These are phyloP conservation scores for Amylocystis lapponica DNA, from an alignment of 768 basidiomycete species.

Conservation along the genomic window DNA sequence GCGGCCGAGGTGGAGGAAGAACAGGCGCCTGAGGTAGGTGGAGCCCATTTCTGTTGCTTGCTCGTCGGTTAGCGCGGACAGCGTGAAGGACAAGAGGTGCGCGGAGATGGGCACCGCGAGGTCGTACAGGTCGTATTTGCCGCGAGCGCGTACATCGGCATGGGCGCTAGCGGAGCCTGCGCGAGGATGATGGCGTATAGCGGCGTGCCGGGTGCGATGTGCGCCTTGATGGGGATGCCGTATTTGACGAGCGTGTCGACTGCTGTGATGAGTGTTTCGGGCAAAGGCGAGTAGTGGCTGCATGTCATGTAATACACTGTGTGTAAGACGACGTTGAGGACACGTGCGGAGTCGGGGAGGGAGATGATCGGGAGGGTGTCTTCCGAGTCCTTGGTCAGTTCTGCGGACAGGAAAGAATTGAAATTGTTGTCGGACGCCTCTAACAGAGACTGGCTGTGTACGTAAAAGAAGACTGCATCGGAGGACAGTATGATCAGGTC, in stretches of 20 bases:
- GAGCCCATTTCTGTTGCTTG: constrained; percentile 65
- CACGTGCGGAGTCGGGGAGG: constrained; percentile 49
- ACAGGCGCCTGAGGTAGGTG: constrained; percentile 69
- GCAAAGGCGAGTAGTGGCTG: constrained; percentile 62
- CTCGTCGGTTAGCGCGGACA: constrained; percentile 63
- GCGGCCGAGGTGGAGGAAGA: constrained; percentile 78
- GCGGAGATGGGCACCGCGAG: constrained; percentile 70
- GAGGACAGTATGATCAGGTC: constrained; percentile 61
- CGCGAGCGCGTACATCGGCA: constrained; percentile 68
- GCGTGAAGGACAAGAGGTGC: constrained; percentile 62
- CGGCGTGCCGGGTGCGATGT: constrained; percentile 43
- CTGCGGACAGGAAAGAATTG: constrained; percentile 44
- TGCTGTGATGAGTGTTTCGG: constrained; percentile 48
- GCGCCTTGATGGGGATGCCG: constrained; percentile 46
- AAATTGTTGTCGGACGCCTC: constrained; percentile 58
- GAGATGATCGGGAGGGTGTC: constrained; percentile 45
- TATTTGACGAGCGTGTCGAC: constrained; percentile 52
- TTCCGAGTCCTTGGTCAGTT: constrained; percentile 13
- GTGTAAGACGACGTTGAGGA: constrained; percentile 70
- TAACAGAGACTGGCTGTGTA: constrained; percentile 53
- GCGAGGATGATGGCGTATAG: constrained; percentile 56
- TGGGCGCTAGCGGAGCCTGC: constrained; percentile 57
- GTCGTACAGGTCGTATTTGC: constrained; percentile 55
- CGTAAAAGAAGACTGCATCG: constrained; percentile 82
- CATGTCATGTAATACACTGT: constrained; percentile 65